Conservation (phyloP, 129 eudicot genomes). For the Flaveria sonorensis region DNA sequence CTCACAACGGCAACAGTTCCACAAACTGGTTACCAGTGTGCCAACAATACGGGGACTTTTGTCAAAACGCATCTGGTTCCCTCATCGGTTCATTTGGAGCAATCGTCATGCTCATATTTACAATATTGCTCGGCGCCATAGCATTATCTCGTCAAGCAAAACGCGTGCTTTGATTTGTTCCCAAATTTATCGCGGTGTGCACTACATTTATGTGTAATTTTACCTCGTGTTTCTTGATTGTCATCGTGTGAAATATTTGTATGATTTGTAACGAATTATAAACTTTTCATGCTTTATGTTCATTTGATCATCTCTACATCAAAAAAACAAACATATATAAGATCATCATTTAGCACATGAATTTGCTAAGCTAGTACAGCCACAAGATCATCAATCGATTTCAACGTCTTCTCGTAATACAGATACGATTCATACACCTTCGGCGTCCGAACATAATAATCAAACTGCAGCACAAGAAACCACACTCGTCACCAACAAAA, state of each 20-base stretch:
- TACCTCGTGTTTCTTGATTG: slow-evolving; percentile 28
- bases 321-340: neutral
- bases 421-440: slow-evolving; percentile 78
- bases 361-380: slow-evolving; percentile 52
- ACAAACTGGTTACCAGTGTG: slow-evolving; percentile 88
- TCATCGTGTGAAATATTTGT: slow-evolving; percentile 27
- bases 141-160: slow-evolving; percentile 56
- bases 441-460: slow-evolving; percentile 66
- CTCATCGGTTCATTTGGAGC: slow-evolving; percentile 83
- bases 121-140: slow-evolving; percentile 58
- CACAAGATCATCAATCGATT: slow-evolving; percentile 77
- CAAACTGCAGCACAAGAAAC: slow-evolving; percentile 53
- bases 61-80: slow-evolving; percentile 64
- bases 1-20: slow-evolving; percentile 75
- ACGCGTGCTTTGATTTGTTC: slow-evolving; percentile 17
- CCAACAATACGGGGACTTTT: slow-evolving; percentile 60
- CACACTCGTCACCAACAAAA: neutral
- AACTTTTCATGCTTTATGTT: slow-evolving; percentile 19
- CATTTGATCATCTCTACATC: slow-evolving; percentile 16
- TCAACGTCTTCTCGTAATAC: slow-evolving; percentile 87
- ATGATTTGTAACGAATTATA: slow-evolving; percentile 29
- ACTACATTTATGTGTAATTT: slow-evolving; percentile 30
- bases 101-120: slow-evolving; percentile 46
- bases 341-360: neutral
- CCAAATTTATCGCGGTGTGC: neutral